Percentiles rank a stretch among this genome's conserved stretches.
Conservation (phyloP, 352 stramenopile species). For the Globisporangium orthogonon region DNA sequence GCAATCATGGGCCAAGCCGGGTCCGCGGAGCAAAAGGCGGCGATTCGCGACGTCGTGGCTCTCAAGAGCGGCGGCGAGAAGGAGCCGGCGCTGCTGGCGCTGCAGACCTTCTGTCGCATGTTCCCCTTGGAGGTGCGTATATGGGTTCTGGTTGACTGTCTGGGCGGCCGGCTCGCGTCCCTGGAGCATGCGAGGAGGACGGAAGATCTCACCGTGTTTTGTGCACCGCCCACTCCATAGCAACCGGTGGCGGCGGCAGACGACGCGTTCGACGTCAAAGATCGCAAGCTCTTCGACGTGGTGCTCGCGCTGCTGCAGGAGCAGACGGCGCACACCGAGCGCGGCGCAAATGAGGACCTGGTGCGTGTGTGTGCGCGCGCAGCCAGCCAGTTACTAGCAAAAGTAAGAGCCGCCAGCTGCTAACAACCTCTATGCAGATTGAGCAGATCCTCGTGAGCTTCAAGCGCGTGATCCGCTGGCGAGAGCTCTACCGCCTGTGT, state of each 20-base stretch:
- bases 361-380: slow-evolving; percentile 12
- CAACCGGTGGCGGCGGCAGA: slow-evolving; percentile 17
- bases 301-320: slow-evolving; percentile 66
- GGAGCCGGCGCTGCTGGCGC: slow-evolving; percentile 34
- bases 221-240: not conserved
- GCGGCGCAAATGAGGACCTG: slow-evolving; percentile 44
- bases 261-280: slow-evolving; percentile 58
- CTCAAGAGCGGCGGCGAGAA: slow-evolving; percentile 44
- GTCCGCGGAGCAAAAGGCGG: slow-evolving; percentile 75
- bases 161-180: too few species aligned
- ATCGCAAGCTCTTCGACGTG: slow-evolving; percentile 67
- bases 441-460: slow-evolving; percentile 62
- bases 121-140: slow-evolving; percentile 58
- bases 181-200: too few species aligned
- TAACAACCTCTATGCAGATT: slow-evolving; percentile 24
- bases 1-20: slow-evolving; percentile 63
- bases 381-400: too few species aligned
- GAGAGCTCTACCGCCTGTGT: slow-evolving; percentile 74
- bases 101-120: slow-evolving; percentile 70
- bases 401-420: not conserved
- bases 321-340: slow-evolving; percentile 49
- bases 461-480: slow-evolving; percentile 69
- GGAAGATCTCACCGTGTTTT: too few species aligned
- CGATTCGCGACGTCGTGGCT: slow-evolving; percentile 63
- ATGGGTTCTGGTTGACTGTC: too few species aligned